These are phyloP conservation scores for Luffa acutangula DNA, from an alignment of 306 rosid species.

Conservation along the genomic window DNA sequence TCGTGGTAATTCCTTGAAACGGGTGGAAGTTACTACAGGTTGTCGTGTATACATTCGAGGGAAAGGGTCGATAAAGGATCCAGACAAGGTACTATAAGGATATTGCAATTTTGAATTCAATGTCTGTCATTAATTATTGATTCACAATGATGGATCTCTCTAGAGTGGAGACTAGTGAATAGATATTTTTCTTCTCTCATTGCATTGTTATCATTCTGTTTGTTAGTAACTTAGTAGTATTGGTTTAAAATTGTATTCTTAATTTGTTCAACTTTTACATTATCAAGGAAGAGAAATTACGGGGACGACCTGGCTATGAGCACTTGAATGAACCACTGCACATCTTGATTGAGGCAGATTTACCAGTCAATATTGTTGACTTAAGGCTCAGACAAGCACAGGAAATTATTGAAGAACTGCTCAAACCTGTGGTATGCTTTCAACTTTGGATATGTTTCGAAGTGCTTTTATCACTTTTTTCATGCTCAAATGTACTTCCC, in stretches of 20 bases:
- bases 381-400: conserved; percentile 91
- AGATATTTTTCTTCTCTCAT: neutral
- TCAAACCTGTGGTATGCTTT: conserved; percentile 79
- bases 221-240: neutral
- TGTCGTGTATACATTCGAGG: conserved; percentile 94
- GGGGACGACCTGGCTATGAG: conserved; percentile 97
- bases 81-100: conserved; percentile 53
- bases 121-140: neutral
- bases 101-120: conserved; percentile 8
- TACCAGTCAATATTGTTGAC: conserved; percentile 76
- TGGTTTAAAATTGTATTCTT: neutral
- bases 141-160: neutral
- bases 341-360: conserved; percentile 85
- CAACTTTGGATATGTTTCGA: neutral
- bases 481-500: neutral
- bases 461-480: neutral
- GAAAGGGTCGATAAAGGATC: conserved; percentile 88
- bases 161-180: neutral
- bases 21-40: conserved; percentile 92
- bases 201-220: conserved; percentile 6
- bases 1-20: conserved; percentile 88
- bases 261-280: conserved; percentile 8
- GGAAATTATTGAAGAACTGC: conserved; percentile 89
- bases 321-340: conserved; percentile 90
- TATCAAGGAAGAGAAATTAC: conserved; percentile 81